A percentile compares a stretch with the other conserved stretches of the same genome.
phyloP scores from a whole-genome alignment of 192 early-diverging fungal genomes.

The Martensiomyces pterosporus region DNA sequence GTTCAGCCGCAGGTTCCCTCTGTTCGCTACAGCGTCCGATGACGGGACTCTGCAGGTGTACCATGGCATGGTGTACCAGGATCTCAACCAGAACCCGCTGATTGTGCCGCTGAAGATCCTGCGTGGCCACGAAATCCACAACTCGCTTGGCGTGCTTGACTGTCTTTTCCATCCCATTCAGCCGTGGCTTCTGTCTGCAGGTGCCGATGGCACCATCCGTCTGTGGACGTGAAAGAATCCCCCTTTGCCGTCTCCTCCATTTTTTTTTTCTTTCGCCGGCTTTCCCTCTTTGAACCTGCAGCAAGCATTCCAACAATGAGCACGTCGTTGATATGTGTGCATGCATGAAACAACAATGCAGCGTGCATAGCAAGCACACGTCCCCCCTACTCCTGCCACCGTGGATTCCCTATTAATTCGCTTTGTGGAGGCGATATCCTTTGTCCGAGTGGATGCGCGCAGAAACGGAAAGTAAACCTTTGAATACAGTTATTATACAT shows the following conservation, averaged over 20 bases:
- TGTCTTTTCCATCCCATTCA: slow-evolving; percentile 93
- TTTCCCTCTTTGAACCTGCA: too few species aligned
- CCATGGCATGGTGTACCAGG: slow-evolving; percentile 97
- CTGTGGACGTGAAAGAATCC: slow-evolving; percentile 75
- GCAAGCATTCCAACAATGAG: too few species aligned
- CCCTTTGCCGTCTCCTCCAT: not conserved
- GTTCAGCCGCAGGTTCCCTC: slow-evolving; percentile 83
- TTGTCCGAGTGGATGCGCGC: too few species aligned
- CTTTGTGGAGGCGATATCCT: too few species aligned
- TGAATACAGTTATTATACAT: too few species aligned
- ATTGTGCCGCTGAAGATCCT: slow-evolving; percentile 98
- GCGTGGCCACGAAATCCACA: slow-evolving; percentile 69
- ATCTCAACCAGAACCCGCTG: slow-evolving; percentile 93
- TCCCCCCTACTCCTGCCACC: too few species aligned
- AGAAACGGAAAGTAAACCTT: too few species aligned
- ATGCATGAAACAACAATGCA: too few species aligned
- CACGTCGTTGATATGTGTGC: too few species aligned
- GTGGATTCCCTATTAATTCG: too few species aligned
- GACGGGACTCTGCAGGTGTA: slow-evolving; percentile 94
- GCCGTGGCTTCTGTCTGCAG: slow-evolving; percentile 93
- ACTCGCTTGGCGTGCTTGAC: slow-evolving; percentile 73
- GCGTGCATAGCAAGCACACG: too few species aligned
- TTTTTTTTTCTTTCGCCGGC: not conserved
- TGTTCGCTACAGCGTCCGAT: slow-evolving; percentile 90
- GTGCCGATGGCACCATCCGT: slow-evolving; percentile 85